These are phyloP conservation scores for Pezicula carpinea DNA, from an alignment of 2,329 filamentous ascomycete species.

Conservation along the genomic window DNA sequence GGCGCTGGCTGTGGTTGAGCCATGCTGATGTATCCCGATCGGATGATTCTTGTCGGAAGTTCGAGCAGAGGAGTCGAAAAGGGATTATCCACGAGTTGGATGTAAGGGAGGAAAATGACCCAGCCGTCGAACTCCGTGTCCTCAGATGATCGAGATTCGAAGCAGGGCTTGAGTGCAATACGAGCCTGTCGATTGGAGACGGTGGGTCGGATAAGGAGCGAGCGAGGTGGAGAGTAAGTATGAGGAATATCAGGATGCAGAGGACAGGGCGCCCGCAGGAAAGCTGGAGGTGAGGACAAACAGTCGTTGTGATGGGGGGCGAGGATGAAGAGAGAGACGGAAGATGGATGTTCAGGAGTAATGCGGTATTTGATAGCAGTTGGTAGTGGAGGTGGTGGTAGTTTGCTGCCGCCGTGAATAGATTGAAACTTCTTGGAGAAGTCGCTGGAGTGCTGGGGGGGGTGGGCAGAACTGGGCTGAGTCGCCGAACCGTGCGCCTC, in stretches of 20 bases:
- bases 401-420: slow-evolving; percentile 8
- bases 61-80: background rate
- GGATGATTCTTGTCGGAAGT: background rate
- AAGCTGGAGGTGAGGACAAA: too few species aligned
- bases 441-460: slow-evolving; percentile 1
- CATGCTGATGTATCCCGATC: slow-evolving; percentile 17
- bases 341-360: background rate
- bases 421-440: slow-evolving; percentile 7
- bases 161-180: slow-evolving; percentile 17
- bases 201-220: slow-evolving; percentile 15
- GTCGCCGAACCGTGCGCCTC: slow-evolving; percentile 14
- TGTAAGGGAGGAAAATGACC: slow-evolving; percentile 9
- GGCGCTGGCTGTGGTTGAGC: slow-evolving; percentile 26
- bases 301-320: too few species aligned
- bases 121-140: slow-evolving; percentile 4
- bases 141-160: slow-evolving; percentile 5
- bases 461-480: slow-evolving; percentile 16
- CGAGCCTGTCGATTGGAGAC: slow-evolving; percentile 17
- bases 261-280: too few species aligned
- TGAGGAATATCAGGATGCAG: background rate
- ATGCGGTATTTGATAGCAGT: too few species aligned
- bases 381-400: too few species aligned
- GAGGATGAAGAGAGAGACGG: background rate
- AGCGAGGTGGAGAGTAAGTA: slow-evolving; percentile 5
- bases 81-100: slow-evolving; percentile 4